phyloP scores from a whole-genome alignment of 176 grass and related monocot genomes.

The Hordeum marinum region DNA sequence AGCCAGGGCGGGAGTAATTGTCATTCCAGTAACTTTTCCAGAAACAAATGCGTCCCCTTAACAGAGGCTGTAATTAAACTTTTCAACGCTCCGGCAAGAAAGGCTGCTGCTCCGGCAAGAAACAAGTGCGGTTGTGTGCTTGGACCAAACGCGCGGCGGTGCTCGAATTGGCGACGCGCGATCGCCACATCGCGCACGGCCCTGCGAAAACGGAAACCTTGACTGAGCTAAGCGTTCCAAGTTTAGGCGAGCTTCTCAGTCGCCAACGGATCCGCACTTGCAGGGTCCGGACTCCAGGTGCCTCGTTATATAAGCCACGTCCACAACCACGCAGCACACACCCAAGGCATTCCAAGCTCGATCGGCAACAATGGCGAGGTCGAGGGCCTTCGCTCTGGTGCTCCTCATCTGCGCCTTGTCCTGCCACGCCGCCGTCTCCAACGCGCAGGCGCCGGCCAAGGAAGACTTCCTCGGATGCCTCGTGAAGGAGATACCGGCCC shows the following conservation, averaged over 20 bases:
- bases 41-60: no score
- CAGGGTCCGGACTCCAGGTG: not conserved
- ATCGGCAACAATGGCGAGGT: slow-evolving; percentile 15
- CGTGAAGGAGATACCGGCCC: not conserved
- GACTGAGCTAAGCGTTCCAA: not conserved
- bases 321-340: not conserved
- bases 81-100: no score
- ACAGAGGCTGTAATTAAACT: no score
- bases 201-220: not conserved
- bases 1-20: no score
- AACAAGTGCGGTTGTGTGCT: not conserved
- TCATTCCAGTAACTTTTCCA: no score
- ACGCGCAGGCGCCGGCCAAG: not conserved
- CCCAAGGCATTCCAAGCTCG: not conserved
- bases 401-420: slow-evolving; percentile 22
- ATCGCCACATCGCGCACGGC: not conserved
- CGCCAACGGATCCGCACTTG: not conserved
- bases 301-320: slow-evolving; percentile 4
- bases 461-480: slow-evolving; percentile 53
- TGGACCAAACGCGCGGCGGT: not conserved
- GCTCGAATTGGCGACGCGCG: not conserved
- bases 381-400: not conserved
- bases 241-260: no score
- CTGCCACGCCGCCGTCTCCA: not conserved
- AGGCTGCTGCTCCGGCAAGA: no score